Conservation (phyloP, 2,329 filamentous ascomycete genomes). For the Calycina herbarum region DNA sequence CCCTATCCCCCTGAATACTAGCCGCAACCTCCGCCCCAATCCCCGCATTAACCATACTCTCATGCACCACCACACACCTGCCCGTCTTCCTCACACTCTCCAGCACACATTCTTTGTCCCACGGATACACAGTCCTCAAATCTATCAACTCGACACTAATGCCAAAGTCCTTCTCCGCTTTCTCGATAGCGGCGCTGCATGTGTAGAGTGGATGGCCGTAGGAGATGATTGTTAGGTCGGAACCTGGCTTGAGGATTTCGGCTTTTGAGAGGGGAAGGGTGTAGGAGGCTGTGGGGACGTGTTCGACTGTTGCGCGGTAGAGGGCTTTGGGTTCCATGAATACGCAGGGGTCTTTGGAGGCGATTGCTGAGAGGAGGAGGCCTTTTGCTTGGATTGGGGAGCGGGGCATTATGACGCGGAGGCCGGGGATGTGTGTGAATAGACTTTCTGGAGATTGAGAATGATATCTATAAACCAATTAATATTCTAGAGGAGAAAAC, state of each 20-base stretch:
- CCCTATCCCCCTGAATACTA: constrained; percentile 62
- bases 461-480: constrained; percentile 53
- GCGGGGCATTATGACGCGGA: constrained; percentile 68
- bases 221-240: constrained; percentile 66
- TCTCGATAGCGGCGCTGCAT: constrained; percentile 63
- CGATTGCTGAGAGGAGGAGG: constrained; percentile 61
- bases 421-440: constrained; percentile 69
- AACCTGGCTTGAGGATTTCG: constrained; percentile 65
- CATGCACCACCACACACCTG: constrained; percentile 68
- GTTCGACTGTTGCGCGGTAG: constrained; percentile 71
- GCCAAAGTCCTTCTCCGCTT: constrained; percentile 66
- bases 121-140: constrained; percentile 70
- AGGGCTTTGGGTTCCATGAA: constrained; percentile 77
- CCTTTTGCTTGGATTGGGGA: constrained; percentile 73
- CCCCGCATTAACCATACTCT: constrained; percentile 73
- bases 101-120: constrained; percentile 66
- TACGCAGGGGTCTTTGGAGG: constrained; percentile 67
- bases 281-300: constrained; percentile 68
- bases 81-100: constrained; percentile 71
- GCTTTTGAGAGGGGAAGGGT: constrained; percentile 68
- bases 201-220: constrained; percentile 72
- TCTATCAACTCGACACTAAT: constrained; percentile 70
- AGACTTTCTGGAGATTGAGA: constrained; percentile 71
- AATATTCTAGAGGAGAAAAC: constrained; percentile 21
- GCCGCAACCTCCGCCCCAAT: constrained; percentile 72